A percentile compares a stretch with the other conserved stretches of the same genome.
Conservation (phyloP, 306 rosid species). For the Medicago ruthenica region DNA sequence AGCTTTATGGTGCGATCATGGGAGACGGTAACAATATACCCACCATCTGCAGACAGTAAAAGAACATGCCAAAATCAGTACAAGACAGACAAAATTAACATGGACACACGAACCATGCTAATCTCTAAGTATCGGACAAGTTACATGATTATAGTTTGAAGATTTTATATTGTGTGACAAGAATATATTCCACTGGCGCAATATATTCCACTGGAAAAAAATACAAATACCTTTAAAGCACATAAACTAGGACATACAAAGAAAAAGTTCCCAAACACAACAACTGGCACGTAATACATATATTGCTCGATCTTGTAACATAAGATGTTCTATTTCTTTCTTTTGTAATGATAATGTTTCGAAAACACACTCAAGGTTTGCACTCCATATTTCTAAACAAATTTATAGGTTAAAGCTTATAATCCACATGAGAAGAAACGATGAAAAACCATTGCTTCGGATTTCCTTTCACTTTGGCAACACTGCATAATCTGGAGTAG, state of each 20-base stretch:
- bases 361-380: not conserved
- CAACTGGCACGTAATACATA: not conserved
- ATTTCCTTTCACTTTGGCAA: constrained; percentile 18
- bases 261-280: not conserved
- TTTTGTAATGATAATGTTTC: constrained; percentile 2
- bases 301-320: not conserved
- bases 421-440: not conserved
- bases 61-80: constrained; percentile 40
- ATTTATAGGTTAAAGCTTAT: not conserved
- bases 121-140: constrained; percentile 7
- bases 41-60: constrained; percentile 68
- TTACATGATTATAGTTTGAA: constrained; percentile 6
- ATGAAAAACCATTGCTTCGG: constrained; percentile 4
- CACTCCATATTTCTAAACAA: constrained; percentile 17
- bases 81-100: constrained; percentile 9
- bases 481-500: not conserved
- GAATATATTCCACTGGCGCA: constrained; percentile 2
- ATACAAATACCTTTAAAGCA: not conserved
- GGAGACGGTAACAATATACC: constrained; percentile 75
- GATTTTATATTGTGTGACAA: not conserved
- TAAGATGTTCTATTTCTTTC: not conserved
- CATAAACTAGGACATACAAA: not conserved
- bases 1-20: constrained; percentile 83
- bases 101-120: constrained; percentile 21
- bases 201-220: not conserved